Conservation (phyloP, 345 rosid genomes). For the Populus alba region DNA sequence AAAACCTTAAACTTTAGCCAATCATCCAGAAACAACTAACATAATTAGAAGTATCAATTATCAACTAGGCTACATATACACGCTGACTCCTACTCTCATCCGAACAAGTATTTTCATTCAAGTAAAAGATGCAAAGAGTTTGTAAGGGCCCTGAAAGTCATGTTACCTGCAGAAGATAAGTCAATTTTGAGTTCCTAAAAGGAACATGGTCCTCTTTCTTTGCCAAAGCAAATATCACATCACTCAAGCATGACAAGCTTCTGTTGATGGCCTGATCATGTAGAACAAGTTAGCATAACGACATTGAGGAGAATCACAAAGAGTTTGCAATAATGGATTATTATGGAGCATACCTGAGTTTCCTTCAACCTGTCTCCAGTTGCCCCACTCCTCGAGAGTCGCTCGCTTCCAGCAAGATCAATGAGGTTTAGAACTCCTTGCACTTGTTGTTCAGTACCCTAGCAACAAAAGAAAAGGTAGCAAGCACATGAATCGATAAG, state of each 20-base stretch:
- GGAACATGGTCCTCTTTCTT: constrained; percentile 96
- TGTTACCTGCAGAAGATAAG: constrained; percentile 87
- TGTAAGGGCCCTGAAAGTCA: neutral
- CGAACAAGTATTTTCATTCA: neutral
- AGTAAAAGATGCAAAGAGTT: neutral
- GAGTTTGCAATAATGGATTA: neutral
- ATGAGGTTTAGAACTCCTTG: constrained; percentile 90
- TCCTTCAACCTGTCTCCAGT: constrained; percentile 92
- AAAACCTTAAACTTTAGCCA: neutral
- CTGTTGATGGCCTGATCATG: constrained; percentile 77
- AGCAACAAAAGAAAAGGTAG: constrained; percentile 20
- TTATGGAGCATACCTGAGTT: constrained; percentile 59
- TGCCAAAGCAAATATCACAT: constrained; percentile 87
- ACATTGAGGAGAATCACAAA: neutral
- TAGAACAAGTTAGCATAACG: constrained; percentile 6
- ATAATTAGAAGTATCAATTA: neutral
- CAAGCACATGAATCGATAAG: constrained; percentile 2
- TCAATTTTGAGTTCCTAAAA: constrained; percentile 84
- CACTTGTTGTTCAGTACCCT: constrained; percentile 90
- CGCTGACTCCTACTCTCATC: neutral
- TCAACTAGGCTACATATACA: neutral
- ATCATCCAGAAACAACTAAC: neutral
- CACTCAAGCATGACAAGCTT: constrained; percentile 75
- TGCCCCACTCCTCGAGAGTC: constrained; percentile 84
- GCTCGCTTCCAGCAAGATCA: constrained; percentile 96